Percentiles rank a stretch among this genome's conserved stretches.
Conservation (phyloP, 179 eudicot species). For the Beta lomatogona region DNA sequence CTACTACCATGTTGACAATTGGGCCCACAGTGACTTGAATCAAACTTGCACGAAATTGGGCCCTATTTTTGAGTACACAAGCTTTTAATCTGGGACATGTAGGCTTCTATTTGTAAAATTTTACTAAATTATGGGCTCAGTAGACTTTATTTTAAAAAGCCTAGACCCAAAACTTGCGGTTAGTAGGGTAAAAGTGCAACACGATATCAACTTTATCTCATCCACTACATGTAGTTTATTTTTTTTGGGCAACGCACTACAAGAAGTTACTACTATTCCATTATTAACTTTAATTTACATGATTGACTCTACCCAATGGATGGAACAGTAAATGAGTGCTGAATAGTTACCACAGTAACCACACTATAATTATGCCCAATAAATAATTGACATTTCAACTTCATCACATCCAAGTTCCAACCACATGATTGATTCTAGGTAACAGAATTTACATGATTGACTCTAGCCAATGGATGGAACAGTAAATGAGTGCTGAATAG, state of each 20-base stretch:
- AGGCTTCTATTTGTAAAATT: too few relatives aligned
- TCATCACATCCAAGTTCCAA: not conserved
- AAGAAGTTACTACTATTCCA: not conserved
- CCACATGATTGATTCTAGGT: not conserved
- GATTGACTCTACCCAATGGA: not conserved
- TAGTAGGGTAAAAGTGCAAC: not conserved
- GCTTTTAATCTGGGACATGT: not conserved
- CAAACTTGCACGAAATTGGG: not conserved
- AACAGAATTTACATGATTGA: not conserved
- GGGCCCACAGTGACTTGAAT: not conserved
- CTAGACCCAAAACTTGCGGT: not conserved
- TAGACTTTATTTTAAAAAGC: not conserved
- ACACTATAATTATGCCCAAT: not conserved
- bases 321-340: not conserved
- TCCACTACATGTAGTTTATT: not conserved
- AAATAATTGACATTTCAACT: not conserved
- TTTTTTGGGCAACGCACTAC: not conserved
- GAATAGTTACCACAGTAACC: not conserved
- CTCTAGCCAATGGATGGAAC: not conserved
- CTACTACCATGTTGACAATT: too few relatives aligned
- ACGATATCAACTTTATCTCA: not conserved
- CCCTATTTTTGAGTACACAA: not conserved
- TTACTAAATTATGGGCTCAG: too few relatives aligned
- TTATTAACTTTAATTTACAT: not conserved
- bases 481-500: not conserved